phyloP scores from a whole-genome alignment of 306 rosid species.

The Prunus padus region DNA sequence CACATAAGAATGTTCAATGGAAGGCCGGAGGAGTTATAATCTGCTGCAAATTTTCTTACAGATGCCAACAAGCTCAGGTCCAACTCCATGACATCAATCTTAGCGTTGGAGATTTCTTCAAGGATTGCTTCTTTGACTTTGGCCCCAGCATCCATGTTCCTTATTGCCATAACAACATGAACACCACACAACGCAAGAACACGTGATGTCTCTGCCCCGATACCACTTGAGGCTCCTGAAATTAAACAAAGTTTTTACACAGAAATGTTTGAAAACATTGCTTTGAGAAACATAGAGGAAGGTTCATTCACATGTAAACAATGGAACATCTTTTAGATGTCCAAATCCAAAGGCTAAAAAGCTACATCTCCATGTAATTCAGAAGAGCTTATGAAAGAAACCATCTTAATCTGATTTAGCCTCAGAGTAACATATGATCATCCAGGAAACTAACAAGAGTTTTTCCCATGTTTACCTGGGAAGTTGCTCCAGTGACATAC shows the following conservation, averaged over 20 bases:
- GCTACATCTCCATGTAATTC: too few species aligned
- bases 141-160: conserved; percentile 53
- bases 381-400: too few species aligned
- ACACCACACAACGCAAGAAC: conserved; percentile 77
- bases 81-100: conserved; percentile 59
- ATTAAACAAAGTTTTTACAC: neutral
- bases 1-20: conserved; percentile 82
- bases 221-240: conserved; percentile 79
- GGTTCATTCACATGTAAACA: too few species aligned
- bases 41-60: conserved; percentile 53
- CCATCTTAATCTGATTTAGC: too few species aligned
- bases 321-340: neutral
- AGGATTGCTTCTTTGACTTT: conserved; percentile 46
- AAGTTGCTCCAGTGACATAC: too few species aligned
- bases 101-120: conserved; percentile 56
- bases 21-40: conserved; percentile 54
- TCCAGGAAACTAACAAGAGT: neutral
- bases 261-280: neutral
- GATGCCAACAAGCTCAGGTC: conserved; percentile 69
- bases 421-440: neutral
- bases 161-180: conserved; percentile 67
- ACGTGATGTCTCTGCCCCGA: conserved; percentile 63
- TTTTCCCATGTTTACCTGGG: too few species aligned
- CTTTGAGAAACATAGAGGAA: neutral
- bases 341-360: too few species aligned